A percentile compares a stretch with the other conserved stretches of the same genome.
phyloP scores from a whole-genome alignment of 2,329 filamentous ascomycete species.

The Ceratocystis variospora region DNA sequence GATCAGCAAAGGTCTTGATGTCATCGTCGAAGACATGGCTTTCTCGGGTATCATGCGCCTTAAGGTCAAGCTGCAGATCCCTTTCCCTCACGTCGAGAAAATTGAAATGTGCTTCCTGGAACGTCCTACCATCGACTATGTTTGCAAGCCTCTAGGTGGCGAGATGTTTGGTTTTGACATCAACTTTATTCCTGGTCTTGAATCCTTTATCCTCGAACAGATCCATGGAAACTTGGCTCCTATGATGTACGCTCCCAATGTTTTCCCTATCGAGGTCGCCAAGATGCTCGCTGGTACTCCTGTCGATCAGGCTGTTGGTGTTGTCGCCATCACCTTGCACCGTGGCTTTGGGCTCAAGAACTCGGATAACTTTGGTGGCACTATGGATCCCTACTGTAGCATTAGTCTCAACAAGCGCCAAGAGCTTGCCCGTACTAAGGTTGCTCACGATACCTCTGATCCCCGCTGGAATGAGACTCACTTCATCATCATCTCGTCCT shows the following conservation, averaged over 20 bases:
- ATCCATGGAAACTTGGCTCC: constrained; percentile 87
- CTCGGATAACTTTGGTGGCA: constrained; percentile 81
- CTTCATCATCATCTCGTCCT: constrained; percentile 85
- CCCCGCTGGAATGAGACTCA: constrained; percentile 95
- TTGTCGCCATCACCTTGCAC: constrained; percentile 81
- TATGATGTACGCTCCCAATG: constrained; percentile 97
- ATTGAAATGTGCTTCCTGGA: constrained; percentile 92
- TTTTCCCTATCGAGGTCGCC: constrained; percentile 95
- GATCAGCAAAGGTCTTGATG: constrained; percentile 90
- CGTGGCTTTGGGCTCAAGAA: constrained; percentile 90
- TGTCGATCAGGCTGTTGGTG: constrained; percentile 90
- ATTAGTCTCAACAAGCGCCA: constrained; percentile 73
- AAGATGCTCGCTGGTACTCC: constrained; percentile 94
- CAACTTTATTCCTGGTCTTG: constrained; percentile 93
- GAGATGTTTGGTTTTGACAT: constrained; percentile 96
- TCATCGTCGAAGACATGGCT: constrained; percentile 96
- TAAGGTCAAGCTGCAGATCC: constrained; percentile 92
- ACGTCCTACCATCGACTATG: constrained; percentile 81
- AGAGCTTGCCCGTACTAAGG: constrained; percentile 79
- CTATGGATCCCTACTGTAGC: constrained; percentile 76
- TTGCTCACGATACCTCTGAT: constrained; percentile 66
- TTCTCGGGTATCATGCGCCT: constrained; percentile 93
- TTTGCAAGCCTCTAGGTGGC: constrained; percentile 92
- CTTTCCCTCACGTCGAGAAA: constrained; percentile 88
- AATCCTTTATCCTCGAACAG: constrained; percentile 87